Evolutionary conservation across 371 early-diverging fungal genomes (phyloP).

Genomic region (Zychaea mexicana): DNA sequence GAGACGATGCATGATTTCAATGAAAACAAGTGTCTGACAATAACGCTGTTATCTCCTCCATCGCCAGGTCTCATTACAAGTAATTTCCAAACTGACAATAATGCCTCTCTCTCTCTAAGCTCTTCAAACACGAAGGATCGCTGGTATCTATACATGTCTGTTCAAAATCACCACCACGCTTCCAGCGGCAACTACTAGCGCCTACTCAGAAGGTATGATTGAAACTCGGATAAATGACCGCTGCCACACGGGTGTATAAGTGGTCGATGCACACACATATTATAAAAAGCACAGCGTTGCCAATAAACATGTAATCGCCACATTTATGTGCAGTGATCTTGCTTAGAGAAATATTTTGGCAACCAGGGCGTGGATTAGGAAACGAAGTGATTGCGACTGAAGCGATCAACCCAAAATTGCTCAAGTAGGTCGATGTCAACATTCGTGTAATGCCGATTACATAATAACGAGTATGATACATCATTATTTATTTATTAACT

Average conservation of each 20-base stretch:
- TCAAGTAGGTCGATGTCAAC: slow-evolving; percentile 9
- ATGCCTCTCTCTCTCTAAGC: too few species aligned
- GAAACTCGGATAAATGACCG: not conserved
- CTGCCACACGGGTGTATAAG: not conserved
- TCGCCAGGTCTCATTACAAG: too few species aligned
- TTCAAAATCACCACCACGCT: slow-evolving; percentile 7
- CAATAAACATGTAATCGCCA: slow-evolving; percentile 15
- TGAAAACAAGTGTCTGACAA: too few species aligned
- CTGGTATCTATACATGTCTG: not conserved
- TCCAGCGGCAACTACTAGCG: not conserved
- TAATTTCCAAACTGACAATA: too few species aligned
- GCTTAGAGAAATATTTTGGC: slow-evolving; percentile 6
- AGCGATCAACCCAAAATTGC: slow-evolving; percentile 5
- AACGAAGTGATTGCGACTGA: slow-evolving; percentile 4
- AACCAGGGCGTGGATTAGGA: slow-evolving; percentile 8
- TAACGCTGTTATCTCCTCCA: too few species aligned
- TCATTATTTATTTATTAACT: too few species aligned
- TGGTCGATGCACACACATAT: slow-evolving; percentile 10
- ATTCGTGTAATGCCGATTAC: slow-evolving; percentile 4
- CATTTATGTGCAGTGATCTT: slow-evolving; percentile 8
- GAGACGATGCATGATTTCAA: not conserved
- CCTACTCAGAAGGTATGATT: not conserved
- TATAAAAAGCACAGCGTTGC: slow-evolving; percentile 7
- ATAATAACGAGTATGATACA: too few species aligned
- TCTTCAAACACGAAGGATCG: too few species aligned